These are phyloP conservation scores for Clonostachys solani DNA, from an alignment of 2,329 filamentous ascomycete genomes.

Conservation along the genomic window DNA sequence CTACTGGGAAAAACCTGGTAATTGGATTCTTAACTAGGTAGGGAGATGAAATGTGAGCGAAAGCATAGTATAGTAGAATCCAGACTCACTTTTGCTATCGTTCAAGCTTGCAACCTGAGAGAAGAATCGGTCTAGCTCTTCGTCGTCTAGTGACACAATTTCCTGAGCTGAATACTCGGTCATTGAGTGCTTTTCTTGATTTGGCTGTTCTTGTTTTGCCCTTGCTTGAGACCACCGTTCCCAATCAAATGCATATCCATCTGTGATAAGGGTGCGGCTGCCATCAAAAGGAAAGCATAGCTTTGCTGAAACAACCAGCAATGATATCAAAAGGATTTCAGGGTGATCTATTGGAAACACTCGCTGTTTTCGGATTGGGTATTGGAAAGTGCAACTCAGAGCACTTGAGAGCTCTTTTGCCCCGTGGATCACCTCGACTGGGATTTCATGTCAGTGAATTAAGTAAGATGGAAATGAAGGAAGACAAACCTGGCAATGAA, in stretches of 20 bases:
- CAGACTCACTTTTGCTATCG: constrained; percentile 24
- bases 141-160: constrained; percentile 54
- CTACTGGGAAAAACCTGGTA: constrained; percentile 26
- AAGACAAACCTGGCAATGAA: constrained; percentile 38
- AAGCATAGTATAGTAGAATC: too few species aligned
- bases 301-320: constrained; percentile 74
- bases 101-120: constrained; percentile 25
- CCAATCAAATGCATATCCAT: too few species aligned
- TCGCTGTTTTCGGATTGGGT: constrained; percentile 40
- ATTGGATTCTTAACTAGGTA: constrained; percentile 17
- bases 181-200: too few species aligned
- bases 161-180: constrained; percentile 32
- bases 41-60: too few species aligned
- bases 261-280: too few species aligned
- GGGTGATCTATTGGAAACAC: constrained; percentile 57
- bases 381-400: constrained; percentile 48
- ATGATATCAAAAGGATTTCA: constrained; percentile 67
- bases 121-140: constrained; percentile 64
- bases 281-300: constrained; percentile 66
- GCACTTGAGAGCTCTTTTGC: constrained; percentile 37
- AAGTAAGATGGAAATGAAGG: background rate
- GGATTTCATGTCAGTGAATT: background rate
- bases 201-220: too few species aligned
- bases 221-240: too few species aligned
- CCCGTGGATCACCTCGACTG: constrained; percentile 47